Percentiles rank a stretch among this genome's conserved stretches.
Evolutionary conservation across 2,329 filamentous ascomycete species (phyloP).

Genomic region (Daldinia sp.): DNA sequence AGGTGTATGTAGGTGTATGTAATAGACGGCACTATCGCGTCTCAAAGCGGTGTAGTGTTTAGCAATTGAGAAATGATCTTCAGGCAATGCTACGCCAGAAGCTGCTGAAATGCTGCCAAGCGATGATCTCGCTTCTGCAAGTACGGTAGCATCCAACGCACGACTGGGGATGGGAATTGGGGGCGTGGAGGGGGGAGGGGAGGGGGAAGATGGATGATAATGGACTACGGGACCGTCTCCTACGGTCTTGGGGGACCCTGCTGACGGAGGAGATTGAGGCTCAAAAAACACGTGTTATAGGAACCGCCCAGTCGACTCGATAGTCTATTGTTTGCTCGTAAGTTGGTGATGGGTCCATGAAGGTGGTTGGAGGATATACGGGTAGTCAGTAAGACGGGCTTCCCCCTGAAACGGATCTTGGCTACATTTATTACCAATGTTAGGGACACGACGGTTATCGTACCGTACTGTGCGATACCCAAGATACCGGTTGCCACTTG

Average conservation of each 20-base stretch:
- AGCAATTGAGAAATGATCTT: slow-evolving; percentile 39
- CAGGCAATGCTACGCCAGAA: slow-evolving; percentile 34
- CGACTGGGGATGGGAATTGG: slow-evolving; percentile 14
- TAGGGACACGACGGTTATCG: slow-evolving; percentile 10
- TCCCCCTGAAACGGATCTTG: slow-evolving; percentile 35
- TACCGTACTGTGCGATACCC: slow-evolving; percentile 18
- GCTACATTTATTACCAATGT: slow-evolving; percentile 30
- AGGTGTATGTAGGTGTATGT: slow-evolving; percentile 7
- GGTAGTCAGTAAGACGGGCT: slow-evolving; percentile 31
- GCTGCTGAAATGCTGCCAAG: slow-evolving; percentile 40
- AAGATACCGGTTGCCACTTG: slow-evolving; percentile 22
- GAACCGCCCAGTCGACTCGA: slow-evolving; percentile 15
- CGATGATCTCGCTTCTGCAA: slow-evolving; percentile 43
- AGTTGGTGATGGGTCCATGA: slow-evolving; percentile 32
- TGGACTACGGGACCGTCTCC: slow-evolving; percentile 19
- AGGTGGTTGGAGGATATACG: slow-evolving; percentile 42
- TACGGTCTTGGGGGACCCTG: slow-evolving; percentile 18
- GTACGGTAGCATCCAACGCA: slow-evolving; percentile 33
- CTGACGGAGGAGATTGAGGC: slow-evolving; percentile 33
- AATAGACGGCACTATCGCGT: slow-evolving; percentile 22
- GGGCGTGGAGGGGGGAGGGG: background rate
- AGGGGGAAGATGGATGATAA: background rate
- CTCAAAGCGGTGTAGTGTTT: slow-evolving; percentile 33
- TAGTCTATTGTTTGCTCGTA: slow-evolving; percentile 17
- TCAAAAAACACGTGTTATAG: slow-evolving; percentile 40